Evolutionary conservation across 805 yeast genomes (phyloP).

Genomic region (Wickerhamomyces canadensis): DNA sequence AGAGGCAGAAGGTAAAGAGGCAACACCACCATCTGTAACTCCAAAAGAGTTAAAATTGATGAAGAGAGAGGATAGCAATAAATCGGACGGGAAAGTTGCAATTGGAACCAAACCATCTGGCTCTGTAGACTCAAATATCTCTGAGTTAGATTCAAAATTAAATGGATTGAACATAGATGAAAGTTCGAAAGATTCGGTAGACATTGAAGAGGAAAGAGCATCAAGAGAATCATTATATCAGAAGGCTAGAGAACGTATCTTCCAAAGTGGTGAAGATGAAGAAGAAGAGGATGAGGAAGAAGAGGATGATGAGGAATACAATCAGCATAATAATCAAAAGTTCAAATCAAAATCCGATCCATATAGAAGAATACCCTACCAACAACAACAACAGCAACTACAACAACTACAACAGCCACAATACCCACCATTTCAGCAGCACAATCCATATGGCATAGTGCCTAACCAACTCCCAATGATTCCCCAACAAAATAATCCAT

Average conservation of each 20-base stretch:
- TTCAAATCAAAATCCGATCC: not conserved
- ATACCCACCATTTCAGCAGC: not conserved
- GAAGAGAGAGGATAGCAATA: constrained; percentile 17
- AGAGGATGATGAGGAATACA: constrained; percentile 15
- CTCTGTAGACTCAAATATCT: not conserved
- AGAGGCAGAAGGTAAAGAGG: too few species aligned
- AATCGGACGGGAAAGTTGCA: constrained; percentile 2
- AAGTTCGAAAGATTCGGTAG: constrained; percentile 1
- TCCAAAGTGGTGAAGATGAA: constrained; percentile 26
- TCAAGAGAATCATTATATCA: constrained; percentile 39
- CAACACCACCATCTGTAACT: too few species aligned
- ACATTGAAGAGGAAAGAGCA: constrained; percentile 30
- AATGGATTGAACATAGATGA: not conserved
- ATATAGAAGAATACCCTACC: not conserved
- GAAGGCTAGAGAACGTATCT: constrained; percentile 33
- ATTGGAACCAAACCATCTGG: constrained; percentile 1
- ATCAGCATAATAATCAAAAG: not conserved
- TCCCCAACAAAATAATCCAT: not conserved
- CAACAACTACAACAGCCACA: constrained; percentile 1
- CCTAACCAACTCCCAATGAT: not conserved
- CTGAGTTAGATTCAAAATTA: not conserved
- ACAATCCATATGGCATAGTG: not conserved
- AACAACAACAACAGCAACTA: not conserved
- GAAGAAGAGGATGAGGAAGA: constrained; percentile 23
- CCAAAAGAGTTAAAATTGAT: constrained; percentile 20